Conservation (phyloP, 1,284 basidiomycete species). For the Cutaneotrichosporon cavernicola region DNA sequence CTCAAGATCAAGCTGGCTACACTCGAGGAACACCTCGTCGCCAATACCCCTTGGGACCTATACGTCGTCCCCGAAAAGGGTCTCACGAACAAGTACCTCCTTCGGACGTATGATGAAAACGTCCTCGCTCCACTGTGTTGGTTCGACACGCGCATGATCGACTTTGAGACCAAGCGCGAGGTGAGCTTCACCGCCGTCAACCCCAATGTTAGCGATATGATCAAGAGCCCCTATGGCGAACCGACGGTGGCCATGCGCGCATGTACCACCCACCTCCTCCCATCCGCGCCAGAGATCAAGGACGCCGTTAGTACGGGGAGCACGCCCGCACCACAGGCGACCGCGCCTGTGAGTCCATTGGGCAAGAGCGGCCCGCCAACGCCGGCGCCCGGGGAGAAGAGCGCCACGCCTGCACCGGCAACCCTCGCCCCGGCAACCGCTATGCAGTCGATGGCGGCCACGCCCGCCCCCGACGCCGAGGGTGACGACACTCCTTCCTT, state of each 20-base stretch:
- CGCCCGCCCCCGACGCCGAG: conserved; percentile 23
- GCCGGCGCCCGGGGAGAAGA: not conserved
- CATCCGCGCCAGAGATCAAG: conserved; percentile 23
- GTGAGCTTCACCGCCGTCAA: conserved; percentile 36
- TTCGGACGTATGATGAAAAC: conserved; percentile 92
- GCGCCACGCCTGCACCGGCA: not conserved
- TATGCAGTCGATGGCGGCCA: conserved; percentile 18
- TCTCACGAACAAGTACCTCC: conserved; percentile 79
- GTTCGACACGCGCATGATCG: conserved; percentile 88
- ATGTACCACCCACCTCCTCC: conserved; percentile 75
- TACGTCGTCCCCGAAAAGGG: conserved; percentile 69
- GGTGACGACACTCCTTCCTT: conserved; percentile 15
- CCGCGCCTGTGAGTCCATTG: not conserved
- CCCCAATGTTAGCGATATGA: conserved; percentile 49
- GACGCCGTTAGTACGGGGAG: conserved; percentile 3
- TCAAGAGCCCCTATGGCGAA: conserved; percentile 49
- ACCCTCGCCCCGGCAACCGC: conserved; percentile 18
- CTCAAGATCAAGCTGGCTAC: conserved; percentile 80
- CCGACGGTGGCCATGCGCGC: conserved; percentile 78
- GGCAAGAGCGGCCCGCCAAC: not conserved
- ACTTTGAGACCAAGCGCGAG: conserved; percentile 73
- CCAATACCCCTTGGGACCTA: conserved; percentile 84
- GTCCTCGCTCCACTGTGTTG: conserved; percentile 93
- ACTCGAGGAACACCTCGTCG: conserved; percentile 82
- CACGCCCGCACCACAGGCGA: conserved; percentile 13